Conservation (phyloP, 441 rosid genomes). For the Gossypium davidsonii region DNA sequence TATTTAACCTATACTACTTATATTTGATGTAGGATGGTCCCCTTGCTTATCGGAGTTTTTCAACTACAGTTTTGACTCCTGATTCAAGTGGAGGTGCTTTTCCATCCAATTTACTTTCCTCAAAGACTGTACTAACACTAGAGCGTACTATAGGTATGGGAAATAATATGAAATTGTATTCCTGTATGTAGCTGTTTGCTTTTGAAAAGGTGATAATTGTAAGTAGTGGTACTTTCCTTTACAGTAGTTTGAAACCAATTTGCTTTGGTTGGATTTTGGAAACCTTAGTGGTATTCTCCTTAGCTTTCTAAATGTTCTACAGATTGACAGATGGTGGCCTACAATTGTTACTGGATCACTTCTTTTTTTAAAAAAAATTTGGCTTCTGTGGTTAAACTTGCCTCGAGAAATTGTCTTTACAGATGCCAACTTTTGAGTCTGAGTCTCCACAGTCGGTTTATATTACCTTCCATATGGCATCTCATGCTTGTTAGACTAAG, state of each 20-base stretch:
- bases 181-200: background rate
- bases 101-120: constrained; percentile 56
- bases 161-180: background rate
- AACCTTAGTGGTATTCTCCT: background rate
- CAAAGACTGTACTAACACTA: constrained; percentile 34
- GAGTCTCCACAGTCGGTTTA: background rate
- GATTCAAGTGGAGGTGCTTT: constrained; percentile 42
- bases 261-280: background rate
- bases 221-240: too few species aligned
- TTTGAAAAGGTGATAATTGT: background rate
- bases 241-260: too few species aligned
- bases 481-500: background rate
- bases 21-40: constrained; percentile 36
- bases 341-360: background rate
- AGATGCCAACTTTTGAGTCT: background rate
- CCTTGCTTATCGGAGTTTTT: constrained; percentile 37
- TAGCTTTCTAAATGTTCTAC: background rate
- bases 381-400: background rate
- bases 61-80: constrained; percentile 47
- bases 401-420: background rate
- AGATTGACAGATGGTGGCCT: background rate
- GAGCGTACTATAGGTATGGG: constrained; percentile 51
- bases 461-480: background rate
- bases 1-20: background rate
- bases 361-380: too few species aligned